These are phyloP conservation scores for Nakaseomyces delphensis DNA, from an alignment of 1,139 yeast species.

Conservation along the genomic window DNA sequence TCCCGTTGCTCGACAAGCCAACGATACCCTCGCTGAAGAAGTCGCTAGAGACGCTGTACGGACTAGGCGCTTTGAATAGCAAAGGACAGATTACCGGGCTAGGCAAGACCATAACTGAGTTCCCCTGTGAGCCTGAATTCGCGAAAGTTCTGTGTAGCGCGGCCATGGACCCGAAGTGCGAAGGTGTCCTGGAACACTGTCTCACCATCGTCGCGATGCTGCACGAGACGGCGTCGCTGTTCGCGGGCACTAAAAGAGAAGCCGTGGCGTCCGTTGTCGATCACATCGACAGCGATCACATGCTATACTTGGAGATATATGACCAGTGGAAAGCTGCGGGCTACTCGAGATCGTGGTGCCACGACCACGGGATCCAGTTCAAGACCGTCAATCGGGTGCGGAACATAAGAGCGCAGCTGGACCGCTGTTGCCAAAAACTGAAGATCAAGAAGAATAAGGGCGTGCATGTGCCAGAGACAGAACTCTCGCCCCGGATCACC, in stretches of 20 bases:
- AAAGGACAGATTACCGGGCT: constrained; percentile 66
- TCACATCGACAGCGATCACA: constrained; percentile 54
- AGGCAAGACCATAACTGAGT: constrained; percentile 84
- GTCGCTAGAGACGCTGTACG: constrained; percentile 70
- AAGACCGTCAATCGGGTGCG: constrained; percentile 62
- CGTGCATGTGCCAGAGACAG: constrained; percentile 13
- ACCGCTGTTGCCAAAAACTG: constrained; percentile 47
- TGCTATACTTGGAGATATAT: constrained; percentile 66
- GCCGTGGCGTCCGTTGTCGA: constrained; percentile 17
- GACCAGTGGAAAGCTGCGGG: constrained; percentile 67
- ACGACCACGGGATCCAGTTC: constrained; percentile 71
- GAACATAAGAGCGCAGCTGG: constrained; percentile 66
- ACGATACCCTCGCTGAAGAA: constrained; percentile 61
- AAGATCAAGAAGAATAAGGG: constrained; percentile 17
- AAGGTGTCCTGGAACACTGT: constrained; percentile 44
- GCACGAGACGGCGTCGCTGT: constrained; percentile 69
- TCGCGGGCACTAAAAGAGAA: constrained; percentile 40
- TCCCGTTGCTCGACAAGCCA: constrained; percentile 87
- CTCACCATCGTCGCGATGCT: constrained; percentile 71
- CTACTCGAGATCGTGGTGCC: constrained; percentile 76
- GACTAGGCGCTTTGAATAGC: constrained; percentile 81
- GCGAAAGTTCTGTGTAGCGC: constrained; percentile 60
- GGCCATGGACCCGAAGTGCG: constrained; percentile 50
- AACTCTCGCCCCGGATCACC: constrained; percentile 39
- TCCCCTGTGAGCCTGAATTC: constrained; percentile 86